Conservation (phyloP, 257 asterid species). For the Ballota nigra region DNA sequence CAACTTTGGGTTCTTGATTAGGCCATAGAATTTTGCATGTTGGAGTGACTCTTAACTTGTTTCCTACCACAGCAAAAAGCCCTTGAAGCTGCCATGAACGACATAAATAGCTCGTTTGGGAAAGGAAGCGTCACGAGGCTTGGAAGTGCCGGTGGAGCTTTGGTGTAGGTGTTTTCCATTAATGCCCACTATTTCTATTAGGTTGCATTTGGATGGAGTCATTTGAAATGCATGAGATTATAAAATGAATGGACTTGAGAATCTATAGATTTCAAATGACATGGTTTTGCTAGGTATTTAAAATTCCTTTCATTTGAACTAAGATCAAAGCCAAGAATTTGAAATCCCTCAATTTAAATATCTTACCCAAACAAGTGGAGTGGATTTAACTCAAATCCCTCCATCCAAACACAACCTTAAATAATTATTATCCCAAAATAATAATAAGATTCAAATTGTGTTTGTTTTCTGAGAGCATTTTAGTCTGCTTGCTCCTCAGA, state of each 20-base stretch:
- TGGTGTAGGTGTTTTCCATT: conserved; percentile 65
- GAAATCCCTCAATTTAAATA: too few relatives aligned
- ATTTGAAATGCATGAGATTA: too few relatives aligned
- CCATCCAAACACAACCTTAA: too few relatives aligned
- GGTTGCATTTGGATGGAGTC: too few relatives aligned
- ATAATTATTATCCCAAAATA: neutral
- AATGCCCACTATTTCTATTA: neutral
- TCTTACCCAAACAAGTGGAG: too few relatives aligned
- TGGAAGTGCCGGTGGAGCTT: conserved; percentile 98
- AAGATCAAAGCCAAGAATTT: too few relatives aligned
- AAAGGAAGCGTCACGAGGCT: conserved; percentile 97
- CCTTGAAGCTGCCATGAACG: conserved; percentile 94
- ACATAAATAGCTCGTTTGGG: conserved; percentile 91
- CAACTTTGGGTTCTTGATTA: neutral
- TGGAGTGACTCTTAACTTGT: conserved; percentile 6
- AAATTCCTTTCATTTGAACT: too few relatives aligned
- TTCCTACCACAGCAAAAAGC: conserved; percentile 72
- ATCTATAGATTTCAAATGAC: too few relatives aligned
- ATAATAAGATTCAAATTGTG: neutral
- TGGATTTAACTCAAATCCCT: too few relatives aligned
- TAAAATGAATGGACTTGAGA: too few relatives aligned
- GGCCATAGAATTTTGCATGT: neutral
- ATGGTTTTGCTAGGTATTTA: too few relatives aligned
- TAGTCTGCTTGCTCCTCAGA: neutral
- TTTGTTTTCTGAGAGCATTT: neutral